Evolutionary conservation across 805 yeast genomes (phyloP).

Genomic region (Millerozyma miso): DNA sequence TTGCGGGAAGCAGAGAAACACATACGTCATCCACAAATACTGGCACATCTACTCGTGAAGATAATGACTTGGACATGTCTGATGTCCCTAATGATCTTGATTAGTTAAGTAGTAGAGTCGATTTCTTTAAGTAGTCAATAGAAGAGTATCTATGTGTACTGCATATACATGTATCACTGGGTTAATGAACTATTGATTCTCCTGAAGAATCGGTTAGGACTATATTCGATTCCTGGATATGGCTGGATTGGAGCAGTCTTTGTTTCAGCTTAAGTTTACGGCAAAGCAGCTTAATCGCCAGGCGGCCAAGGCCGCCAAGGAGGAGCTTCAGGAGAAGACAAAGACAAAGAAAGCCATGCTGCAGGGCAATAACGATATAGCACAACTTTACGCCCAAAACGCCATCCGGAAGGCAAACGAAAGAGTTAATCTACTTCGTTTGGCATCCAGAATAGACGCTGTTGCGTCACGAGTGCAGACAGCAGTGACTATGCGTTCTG

Average conservation of each 20-base stretch:
- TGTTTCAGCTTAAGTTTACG: conserved; percentile 75
- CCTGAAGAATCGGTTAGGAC: no score
- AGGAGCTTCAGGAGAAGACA: conserved; percentile 80
- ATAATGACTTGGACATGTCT: conserved; percentile 10
- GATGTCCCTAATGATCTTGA: conserved; percentile 11
- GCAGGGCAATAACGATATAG: conserved; percentile 88
- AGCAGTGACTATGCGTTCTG: conserved; percentile 95
- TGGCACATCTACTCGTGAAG: background rate
- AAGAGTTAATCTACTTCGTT: conserved; percentile 69
- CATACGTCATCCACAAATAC: background rate
- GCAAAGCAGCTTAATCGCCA: conserved; percentile 90
- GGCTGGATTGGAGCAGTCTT: conserved; percentile 47
- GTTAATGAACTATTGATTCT: no score
- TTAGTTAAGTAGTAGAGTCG: no score
- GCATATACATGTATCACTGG: background rate
- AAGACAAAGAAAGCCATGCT: conserved; percentile 84
- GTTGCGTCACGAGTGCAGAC: conserved; percentile 96
- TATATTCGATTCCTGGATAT: conserved; percentile 13
- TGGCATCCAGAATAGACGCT: conserved; percentile 89
- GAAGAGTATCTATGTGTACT: no score
- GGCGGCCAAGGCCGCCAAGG: conserved; percentile 86
- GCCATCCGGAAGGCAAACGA: conserved; percentile 92
- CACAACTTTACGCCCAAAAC: conserved; percentile 90
- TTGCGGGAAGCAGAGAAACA: background rate
- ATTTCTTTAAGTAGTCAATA: no score